Evolutionary conservation across 23 red algal species (phyloP).

Genomic region (Agarophyton chilense): DNA sequence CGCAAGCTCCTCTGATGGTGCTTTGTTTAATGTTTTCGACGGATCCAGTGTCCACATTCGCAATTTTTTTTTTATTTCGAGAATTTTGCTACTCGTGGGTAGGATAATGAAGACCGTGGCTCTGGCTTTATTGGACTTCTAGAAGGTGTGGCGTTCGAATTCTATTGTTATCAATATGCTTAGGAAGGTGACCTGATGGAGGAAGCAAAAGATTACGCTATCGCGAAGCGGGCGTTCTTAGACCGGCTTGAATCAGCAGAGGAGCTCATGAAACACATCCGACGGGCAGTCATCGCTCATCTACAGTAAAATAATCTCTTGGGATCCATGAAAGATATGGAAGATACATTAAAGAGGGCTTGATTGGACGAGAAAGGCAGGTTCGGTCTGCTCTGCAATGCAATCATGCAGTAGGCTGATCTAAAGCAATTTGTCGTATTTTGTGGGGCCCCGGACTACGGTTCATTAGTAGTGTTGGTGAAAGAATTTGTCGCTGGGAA

Average conservation of each 20-base stretch:
- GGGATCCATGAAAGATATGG: background rate
- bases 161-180: conserved; percentile 21
- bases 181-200: background rate
- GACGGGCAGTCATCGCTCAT: background rate
- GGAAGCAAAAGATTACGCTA: background rate
- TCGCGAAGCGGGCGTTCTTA: background rate
- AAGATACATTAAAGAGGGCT: background rate
- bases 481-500: too few species aligned
- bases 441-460: too few species aligned
- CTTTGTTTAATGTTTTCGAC: too few species aligned
- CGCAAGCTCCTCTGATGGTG: too few species aligned
- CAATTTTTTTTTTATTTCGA: background rate
- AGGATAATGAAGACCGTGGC: background rate
- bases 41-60: too few species aligned
- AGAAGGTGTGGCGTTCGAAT: conserved; percentile 5
- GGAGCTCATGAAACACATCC: background rate
- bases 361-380: too few species aligned
- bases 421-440: too few species aligned
- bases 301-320: background rate
- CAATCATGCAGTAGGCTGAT: too few species aligned
- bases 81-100: background rate
- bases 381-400: too few species aligned
- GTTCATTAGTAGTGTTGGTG: too few species aligned
- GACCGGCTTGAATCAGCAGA: background rate
- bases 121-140: background rate